phyloP scores from a whole-genome alignment of 2,329 filamentous ascomycete genomes.

The Dryadomyces quercivorus region DNA sequence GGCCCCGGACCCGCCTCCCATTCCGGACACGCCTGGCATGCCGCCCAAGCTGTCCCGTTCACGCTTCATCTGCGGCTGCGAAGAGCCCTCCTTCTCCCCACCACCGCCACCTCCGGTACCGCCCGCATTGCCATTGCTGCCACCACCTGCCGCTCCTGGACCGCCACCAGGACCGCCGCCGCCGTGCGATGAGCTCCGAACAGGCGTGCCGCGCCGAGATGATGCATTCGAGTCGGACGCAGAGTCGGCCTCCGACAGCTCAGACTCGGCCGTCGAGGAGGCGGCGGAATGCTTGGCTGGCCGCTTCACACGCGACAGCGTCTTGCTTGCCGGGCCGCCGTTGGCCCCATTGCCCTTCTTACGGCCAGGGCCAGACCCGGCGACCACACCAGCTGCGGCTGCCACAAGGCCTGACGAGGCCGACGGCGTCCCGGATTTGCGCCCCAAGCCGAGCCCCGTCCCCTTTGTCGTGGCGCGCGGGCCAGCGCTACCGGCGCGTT shows the following conservation, averaged over 20 bases:
- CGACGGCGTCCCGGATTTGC: constrained; percentile 34
- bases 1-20: background rate
- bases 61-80: constrained; percentile 6
- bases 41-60: constrained; percentile 4
- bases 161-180: background rate
- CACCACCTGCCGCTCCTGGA: background rate
- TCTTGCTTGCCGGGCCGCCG: constrained; percentile 31
- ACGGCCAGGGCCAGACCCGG: constrained; percentile 21
- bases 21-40: background rate
- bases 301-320: constrained; percentile 52
- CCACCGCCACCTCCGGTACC: background rate
- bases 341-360: constrained; percentile 31
- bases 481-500: constrained; percentile 43
- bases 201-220: constrained; percentile 25
- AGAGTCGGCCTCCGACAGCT: constrained; percentile 51
- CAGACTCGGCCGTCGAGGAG: constrained; percentile 50
- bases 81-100: constrained; percentile 6
- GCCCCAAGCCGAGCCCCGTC: constrained; percentile 23
- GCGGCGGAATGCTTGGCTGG: constrained; percentile 44
- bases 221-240: constrained; percentile 40
- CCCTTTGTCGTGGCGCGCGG: constrained; percentile 40
- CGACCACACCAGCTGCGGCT: background rate
- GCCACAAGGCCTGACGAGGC: background rate
- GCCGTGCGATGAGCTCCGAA: constrained; percentile 15
- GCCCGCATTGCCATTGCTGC: constrained; percentile 1